Percentiles rank a stretch among this genome's conserved stretches.
Conservation (phyloP, 2,329 filamentous ascomycete species). For the Colletotrichum melonis region DNA sequence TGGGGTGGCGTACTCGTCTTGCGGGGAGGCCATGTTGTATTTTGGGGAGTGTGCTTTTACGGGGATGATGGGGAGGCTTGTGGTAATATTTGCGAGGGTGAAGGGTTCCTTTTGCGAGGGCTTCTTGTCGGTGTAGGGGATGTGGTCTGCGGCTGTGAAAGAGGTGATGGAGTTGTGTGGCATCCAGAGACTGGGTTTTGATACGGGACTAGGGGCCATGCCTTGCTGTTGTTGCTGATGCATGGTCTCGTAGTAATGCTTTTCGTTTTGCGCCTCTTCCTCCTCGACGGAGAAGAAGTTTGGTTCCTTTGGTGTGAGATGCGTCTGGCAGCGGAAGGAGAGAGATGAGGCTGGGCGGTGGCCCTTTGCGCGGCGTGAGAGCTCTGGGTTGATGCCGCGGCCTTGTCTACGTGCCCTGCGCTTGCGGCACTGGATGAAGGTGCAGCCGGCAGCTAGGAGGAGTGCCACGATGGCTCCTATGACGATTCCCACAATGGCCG, state of each 20-base stretch:
- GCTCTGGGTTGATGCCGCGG: slow-evolving; percentile 38
- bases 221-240: slow-evolving; percentile 30
- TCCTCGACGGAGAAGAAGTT: slow-evolving; percentile 49
- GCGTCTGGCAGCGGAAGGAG: slow-evolving; percentile 63
- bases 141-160: neutral
- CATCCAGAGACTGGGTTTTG: slow-evolving; percentile 35
- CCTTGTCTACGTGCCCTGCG: slow-evolving; percentile 48
- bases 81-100: slow-evolving; percentile 30
- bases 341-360: slow-evolving; percentile 57
- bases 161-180: slow-evolving; percentile 32
- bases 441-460: slow-evolving; percentile 50
- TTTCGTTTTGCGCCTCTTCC: slow-evolving; percentile 39
- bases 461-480: slow-evolving; percentile 52
- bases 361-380: slow-evolving; percentile 38
- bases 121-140: slow-evolving; percentile 15
- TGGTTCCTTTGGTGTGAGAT: slow-evolving; percentile 52
- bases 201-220: neutral
- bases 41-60: slow-evolving; percentile 28
- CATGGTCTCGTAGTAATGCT: slow-evolving; percentile 31
- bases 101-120: slow-evolving; percentile 4
- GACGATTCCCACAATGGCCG: slow-evolving; percentile 57
- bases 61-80: slow-evolving; percentile 19
- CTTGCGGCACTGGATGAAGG: slow-evolving; percentile 59
- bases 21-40: slow-evolving; percentile 25
- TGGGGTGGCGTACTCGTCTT: slow-evolving; percentile 42